These are phyloP conservation scores for Dendrocalamus latiflorus DNA, from an alignment of 202 grass and related monocot species.

Conservation along the genomic window DNA sequence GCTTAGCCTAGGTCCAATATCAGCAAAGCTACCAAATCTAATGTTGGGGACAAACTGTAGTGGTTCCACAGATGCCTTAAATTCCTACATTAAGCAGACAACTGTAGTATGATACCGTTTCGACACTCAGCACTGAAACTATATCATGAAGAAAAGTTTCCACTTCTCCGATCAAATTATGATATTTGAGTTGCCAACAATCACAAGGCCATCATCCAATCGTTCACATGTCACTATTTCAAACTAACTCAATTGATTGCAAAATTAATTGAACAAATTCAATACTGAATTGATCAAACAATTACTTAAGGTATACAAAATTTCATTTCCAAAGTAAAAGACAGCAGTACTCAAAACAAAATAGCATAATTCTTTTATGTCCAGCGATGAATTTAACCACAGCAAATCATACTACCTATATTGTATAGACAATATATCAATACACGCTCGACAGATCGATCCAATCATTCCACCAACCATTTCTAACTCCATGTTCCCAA, in stretches of 20 bases:
- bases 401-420: background rate
- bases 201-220: too few species aligned
- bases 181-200: too few species aligned
- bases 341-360: background rate
- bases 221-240: too few species aligned
- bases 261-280: background rate
- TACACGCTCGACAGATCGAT: background rate
- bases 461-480: too few species aligned
- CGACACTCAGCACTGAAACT: background rate
- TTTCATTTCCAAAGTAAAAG: background rate
- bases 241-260: background rate
- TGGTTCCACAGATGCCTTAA: conserved; percentile 31
- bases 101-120: background rate
- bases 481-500: background rate
- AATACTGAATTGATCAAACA: background rate
- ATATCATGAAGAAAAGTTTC: too few species aligned
- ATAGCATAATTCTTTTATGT: background rate
- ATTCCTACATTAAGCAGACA: conserved; percentile 38
- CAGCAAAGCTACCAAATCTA: too few species aligned
- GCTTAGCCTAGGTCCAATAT: too few species aligned
- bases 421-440: background rate
- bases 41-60: too few species aligned
- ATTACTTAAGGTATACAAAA: background rate
- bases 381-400: background rate
- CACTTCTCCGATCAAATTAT: too few species aligned